Percentiles rank a stretch among this genome's conserved stretches.
Conservation (phyloP, 129 eudicot genomes). For the Solidago caesia region DNA sequence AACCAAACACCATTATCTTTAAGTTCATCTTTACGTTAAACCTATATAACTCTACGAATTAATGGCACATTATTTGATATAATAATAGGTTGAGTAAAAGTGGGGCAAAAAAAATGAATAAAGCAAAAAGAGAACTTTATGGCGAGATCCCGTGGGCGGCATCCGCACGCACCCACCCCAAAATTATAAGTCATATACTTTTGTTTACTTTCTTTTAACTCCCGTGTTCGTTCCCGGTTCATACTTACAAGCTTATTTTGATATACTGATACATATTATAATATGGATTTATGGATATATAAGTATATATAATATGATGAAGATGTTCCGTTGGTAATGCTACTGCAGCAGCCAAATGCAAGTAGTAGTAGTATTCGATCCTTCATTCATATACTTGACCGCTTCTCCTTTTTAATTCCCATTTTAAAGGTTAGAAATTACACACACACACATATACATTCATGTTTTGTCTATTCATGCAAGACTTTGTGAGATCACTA, state of each 20-base stretch:
- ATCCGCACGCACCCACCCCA: constrained; percentile 18
- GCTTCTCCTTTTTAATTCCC: constrained; percentile 22
- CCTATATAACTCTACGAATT: too few species aligned
- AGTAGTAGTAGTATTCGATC: background rate
- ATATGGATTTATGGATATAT: background rate
- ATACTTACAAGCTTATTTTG: background rate
- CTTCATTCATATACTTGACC: constrained; percentile 12
- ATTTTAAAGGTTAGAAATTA: constrained; percentile 23
- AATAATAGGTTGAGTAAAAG: background rate
- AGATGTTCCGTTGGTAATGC: background rate
- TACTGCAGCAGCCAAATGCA: constrained; percentile 8
- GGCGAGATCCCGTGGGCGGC: constrained; percentile 45
- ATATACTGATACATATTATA: background rate
- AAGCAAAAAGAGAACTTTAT: constrained; percentile 17
- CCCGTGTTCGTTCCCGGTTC: constrained; percentile 7
- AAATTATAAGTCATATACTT: constrained; percentile 6
- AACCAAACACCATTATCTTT: too few species aligned
- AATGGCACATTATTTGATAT: too few species aligned
- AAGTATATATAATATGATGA: background rate
- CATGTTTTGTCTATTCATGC: background rate
- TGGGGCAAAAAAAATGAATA: constrained; percentile 12
- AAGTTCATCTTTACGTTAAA: too few species aligned
- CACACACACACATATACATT: too few species aligned
- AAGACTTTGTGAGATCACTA: background rate
- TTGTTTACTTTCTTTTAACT: constrained; percentile 14